These are phyloP conservation scores for Pleurotus ostreatus DNA, from an alignment of 768 basidiomycete genomes.

Conservation along the genomic window DNA sequence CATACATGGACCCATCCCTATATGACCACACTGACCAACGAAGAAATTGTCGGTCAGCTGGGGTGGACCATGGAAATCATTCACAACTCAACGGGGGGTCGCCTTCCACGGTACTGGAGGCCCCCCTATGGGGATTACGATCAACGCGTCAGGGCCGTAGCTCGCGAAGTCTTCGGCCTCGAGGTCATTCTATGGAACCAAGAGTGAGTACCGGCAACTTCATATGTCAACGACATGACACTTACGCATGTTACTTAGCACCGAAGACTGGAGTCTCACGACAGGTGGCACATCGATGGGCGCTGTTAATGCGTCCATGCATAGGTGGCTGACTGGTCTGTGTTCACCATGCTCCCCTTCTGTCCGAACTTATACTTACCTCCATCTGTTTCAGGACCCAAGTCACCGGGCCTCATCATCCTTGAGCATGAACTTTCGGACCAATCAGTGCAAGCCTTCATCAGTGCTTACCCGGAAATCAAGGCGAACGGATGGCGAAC, in stretches of 20 bases:
- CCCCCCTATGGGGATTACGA: slow-evolving; percentile 87
- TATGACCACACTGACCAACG: slow-evolving; percentile 75
- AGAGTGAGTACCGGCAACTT: slow-evolving; percentile 49
- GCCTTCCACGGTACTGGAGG: slow-evolving; percentile 72
- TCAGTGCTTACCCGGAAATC: slow-evolving; percentile 60
- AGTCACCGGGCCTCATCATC: slow-evolving; percentile 74
- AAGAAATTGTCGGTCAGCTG: slow-evolving; percentile 63
- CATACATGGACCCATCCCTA: slow-evolving; percentile 76
- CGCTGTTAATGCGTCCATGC: slow-evolving; percentile 45
- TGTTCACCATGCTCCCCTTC: neutral
- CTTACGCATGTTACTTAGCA: slow-evolving; percentile 33
- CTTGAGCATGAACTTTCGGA: slow-evolving; percentile 81
- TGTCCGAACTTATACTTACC: neutral
- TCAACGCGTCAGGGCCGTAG: slow-evolving; percentile 79
- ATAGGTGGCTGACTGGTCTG: slow-evolving; percentile 53
- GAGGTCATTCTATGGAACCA: slow-evolving; percentile 88
- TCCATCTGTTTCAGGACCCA: slow-evolving; percentile 40
- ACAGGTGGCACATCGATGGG: slow-evolving; percentile 37
- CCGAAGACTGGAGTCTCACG: slow-evolving; percentile 71
- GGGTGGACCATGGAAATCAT: slow-evolving; percentile 46
- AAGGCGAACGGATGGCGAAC: slow-evolving; percentile 68
- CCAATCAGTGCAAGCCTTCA: slow-evolving; percentile 62
- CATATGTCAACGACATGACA: slow-evolving; percentile 17
- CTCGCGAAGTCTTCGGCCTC: slow-evolving; percentile 76
- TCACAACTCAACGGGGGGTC: slow-evolving; percentile 76